Evolutionary conservation across 257 asterid genomes (phyloP).

Genomic region (Penstemon newberryi): DNA sequence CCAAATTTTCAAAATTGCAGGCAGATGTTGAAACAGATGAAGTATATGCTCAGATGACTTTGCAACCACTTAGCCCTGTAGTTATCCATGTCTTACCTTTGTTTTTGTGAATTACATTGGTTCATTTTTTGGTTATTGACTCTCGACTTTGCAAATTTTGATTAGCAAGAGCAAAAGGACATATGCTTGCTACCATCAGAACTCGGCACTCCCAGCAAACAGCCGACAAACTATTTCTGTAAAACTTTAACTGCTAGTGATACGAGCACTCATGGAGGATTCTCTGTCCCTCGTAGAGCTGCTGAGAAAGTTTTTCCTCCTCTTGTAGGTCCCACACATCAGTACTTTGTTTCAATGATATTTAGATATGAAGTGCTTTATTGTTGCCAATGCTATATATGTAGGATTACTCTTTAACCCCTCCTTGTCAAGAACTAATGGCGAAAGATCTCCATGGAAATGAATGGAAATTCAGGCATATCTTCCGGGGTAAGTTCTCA

Average conservation of each 20-base stretch:
- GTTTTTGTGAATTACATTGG: constrained; percentile 19
- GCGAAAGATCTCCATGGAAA: constrained; percentile 97
- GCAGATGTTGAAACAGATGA: constrained; percentile 95
- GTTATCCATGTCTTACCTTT: not conserved
- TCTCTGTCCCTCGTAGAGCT: constrained; percentile 96
- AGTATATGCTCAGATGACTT: constrained; percentile 92
- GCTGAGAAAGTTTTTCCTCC: constrained; percentile 99
- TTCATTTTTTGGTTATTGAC: not conserved
- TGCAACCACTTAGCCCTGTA: constrained; percentile 89
- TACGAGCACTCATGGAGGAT: constrained; percentile 98
- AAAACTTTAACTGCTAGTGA: constrained; percentile 93
- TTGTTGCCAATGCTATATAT: not conserved
- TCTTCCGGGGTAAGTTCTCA: constrained; percentile 72
- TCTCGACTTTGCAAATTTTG: constrained; percentile 20
- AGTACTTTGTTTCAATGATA: constrained; percentile 12
- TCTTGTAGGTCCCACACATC: constrained; percentile 53
- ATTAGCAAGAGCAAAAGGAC: constrained; percentile 95
- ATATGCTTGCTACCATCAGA: constrained; percentile 82
- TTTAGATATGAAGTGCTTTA: not conserved
- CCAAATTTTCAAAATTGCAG: constrained; percentile 44
- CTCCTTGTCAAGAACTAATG: constrained; percentile 86
- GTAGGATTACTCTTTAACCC: constrained; percentile 88
- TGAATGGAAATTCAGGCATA: constrained; percentile 97
- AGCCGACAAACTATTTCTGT: constrained; percentile 88
- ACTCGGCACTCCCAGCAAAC: constrained; percentile 87